Base-by-base conservation (phyloP, 2,329 filamentous ascomycete species). In the Apiospora sp. region DNA sequence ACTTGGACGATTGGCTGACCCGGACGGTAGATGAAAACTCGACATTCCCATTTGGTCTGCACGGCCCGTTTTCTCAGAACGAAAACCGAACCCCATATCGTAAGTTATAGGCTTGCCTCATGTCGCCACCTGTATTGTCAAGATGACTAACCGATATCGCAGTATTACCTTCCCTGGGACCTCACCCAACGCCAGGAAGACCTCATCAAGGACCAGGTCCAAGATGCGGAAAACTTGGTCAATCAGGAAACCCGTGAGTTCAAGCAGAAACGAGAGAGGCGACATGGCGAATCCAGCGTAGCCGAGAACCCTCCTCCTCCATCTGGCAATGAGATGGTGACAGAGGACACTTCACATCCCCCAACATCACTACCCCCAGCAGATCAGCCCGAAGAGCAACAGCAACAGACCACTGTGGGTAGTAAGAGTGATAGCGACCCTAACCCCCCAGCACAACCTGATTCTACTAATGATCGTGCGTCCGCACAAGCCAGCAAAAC, bases 111-210 rank as follows among this genome's bases (percentile, higher is more conserved):
- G 44, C n/a, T 30, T 1, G 14, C 34, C 16, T 16, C 4, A 27
- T 8, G 5, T 67, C 43, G 30, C 1, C 44, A 61, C 43, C n/a
- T 61, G 74, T 70, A 27, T 67, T 16, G 27, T 58, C 43, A 67
- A 10, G 37, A 27, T 69, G 30, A 71, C 70, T 70, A 64, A 75
- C 71, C 64, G 22, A 71, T 16, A 41, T 71, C 48, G 14, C 71
- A 98, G 94, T 96, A 93, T 81, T 98, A 96, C 82, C 91, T 92
- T 67, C 96, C 96, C 0, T 97, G 93, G 92, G 91, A 94, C 77
- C 86, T 93, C 72, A 90, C 90, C 44, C 81, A 85, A 6, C 87
- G 89, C 64, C 92, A 98, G 80, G 90, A 95, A 81, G 88, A 90
- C 6, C 86, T 82, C 14, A 93, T 98, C 79, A 88, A 91, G 67